Evolutionary conservation across 257 asterid genomes (phyloP).

Genomic region (Solanum habrochaites): DNA sequence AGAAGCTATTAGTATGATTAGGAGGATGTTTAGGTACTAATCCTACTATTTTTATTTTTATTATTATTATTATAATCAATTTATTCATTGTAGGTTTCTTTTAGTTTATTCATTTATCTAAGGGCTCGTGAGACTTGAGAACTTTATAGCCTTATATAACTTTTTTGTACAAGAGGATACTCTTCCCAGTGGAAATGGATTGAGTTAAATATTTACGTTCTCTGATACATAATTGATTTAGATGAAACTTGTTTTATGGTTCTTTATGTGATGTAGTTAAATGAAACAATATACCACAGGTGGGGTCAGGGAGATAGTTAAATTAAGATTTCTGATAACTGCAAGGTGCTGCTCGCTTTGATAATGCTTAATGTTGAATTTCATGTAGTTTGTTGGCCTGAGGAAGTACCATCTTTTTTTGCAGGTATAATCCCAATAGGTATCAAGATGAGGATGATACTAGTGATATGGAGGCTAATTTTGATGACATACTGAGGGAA

Average conservation of each 20-base stretch:
- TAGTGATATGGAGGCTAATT: conserved; percentile 79
- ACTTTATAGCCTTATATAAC: not conserved
- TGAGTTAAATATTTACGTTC: not conserved
- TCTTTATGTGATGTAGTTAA: not conserved
- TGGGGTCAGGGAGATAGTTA: not conserved
- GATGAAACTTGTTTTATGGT: not conserved
- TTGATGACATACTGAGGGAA: conserved; percentile 54
- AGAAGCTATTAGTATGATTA: conserved; percentile 32
- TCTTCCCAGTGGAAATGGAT: not conserved
- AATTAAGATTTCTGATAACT: not conserved
- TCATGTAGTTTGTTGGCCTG: not conserved
- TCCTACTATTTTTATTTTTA: no score
- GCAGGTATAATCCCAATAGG: conserved; percentile 61
- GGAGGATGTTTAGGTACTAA: conserved; percentile 54
- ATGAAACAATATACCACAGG: not conserved
- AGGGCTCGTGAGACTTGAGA: not conserved
- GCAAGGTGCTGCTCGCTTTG: not conserved
- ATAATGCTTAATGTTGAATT: not conserved
- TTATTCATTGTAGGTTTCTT: not conserved
- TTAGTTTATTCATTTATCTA: not conserved
- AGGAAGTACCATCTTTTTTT: not conserved
- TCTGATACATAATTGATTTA: not conserved
- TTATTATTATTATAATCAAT: not conserved
- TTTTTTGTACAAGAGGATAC: not conserved
- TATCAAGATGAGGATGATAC: conserved; percentile 50